Evolutionary conservation across 2,329 filamentous ascomycete genomes (phyloP).

Genomic region (Kalmusia sp.): DNA sequence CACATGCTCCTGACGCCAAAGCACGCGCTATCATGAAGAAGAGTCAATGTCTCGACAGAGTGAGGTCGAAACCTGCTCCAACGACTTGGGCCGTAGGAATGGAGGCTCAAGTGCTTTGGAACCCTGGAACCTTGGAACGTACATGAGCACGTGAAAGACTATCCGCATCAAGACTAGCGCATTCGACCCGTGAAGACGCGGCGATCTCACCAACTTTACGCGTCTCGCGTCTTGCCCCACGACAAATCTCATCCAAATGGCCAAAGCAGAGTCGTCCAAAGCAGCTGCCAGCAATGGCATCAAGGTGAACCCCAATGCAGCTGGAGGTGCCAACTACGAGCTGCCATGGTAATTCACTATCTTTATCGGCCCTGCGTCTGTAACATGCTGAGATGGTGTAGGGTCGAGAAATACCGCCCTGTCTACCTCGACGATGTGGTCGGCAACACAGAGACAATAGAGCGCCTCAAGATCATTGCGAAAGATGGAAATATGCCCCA

Average conservation of each 20-base stretch:
- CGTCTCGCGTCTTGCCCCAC: slow-evolving; percentile 32
- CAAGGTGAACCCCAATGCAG: slow-evolving; percentile 49
- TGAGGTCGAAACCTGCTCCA: neutral
- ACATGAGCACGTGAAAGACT: slow-evolving; percentile 22
- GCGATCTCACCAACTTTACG: slow-evolving; percentile 23
- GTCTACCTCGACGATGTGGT: slow-evolving; percentile 96
- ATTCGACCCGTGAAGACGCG: slow-evolving; percentile 28
- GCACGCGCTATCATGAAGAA: too few species aligned
- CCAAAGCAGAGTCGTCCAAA: slow-evolving; percentile 58
- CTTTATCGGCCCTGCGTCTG: slow-evolving; percentile 5
- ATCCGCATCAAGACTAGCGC: slow-evolving; percentile 10
- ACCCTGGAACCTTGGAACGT: neutral
- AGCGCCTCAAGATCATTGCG: slow-evolving; percentile 96
- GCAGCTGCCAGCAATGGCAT: slow-evolving; percentile 52
- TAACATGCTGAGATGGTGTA: slow-evolving; percentile 47
- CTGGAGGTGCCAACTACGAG: slow-evolving; percentile 66
- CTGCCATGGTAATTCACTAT: slow-evolving; percentile 71
- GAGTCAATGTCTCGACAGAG: neutral
- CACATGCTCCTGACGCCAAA: too few species aligned
- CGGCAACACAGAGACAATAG: slow-evolving; percentile 96
- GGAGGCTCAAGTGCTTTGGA: neutral
- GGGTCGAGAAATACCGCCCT: slow-evolving; percentile 98
- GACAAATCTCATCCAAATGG: slow-evolving; percentile 46
- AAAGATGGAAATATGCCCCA: slow-evolving; percentile 99
- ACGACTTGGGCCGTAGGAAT: neutral